These are phyloP conservation scores for Psilocybe azurescens DNA, from an alignment of 768 basidiomycete genomes.

Conservation along the genomic window DNA sequence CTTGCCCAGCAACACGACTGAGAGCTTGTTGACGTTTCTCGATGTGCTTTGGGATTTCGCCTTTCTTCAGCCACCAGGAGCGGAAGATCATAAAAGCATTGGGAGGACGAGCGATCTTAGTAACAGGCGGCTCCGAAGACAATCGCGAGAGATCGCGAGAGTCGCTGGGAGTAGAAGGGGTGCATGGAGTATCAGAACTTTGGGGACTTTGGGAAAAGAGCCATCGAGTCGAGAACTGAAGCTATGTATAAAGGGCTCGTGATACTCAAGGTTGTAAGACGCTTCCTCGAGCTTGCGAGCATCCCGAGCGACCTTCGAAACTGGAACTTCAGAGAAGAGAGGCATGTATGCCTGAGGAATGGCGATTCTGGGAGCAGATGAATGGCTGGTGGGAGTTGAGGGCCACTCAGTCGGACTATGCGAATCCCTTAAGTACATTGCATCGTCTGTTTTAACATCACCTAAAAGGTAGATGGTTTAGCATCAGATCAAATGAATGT, in stretches of 20 bases:
- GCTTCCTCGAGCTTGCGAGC: conserved; percentile 1
- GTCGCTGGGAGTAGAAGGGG: neutral
- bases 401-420: conserved; percentile 1
- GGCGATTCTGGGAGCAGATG: neutral
- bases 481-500: neutral
- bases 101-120: conserved; percentile 73
- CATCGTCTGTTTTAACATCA: conserved; percentile 1
- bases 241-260: neutral
- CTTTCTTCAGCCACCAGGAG: conserved; percentile 60
- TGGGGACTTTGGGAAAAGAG: neutral
- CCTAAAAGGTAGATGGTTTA: neutral
- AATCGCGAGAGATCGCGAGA: neutral
- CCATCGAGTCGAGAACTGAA: neutral
- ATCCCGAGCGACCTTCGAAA: neutral
- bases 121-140: conserved; percentile 18
- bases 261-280: neutral
- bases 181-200: neutral
- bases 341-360: neutral
- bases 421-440: neutral
- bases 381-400: neutral
- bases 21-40: conserved; percentile 78
- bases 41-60: conserved; percentile 48
- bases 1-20: conserved; percentile 68
- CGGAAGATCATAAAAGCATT: conserved; percentile 89
- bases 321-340: conserved; percentile 2